Conservation (phyloP, 129 eudicot genomes). For the Scalesia atractyloides region DNA sequence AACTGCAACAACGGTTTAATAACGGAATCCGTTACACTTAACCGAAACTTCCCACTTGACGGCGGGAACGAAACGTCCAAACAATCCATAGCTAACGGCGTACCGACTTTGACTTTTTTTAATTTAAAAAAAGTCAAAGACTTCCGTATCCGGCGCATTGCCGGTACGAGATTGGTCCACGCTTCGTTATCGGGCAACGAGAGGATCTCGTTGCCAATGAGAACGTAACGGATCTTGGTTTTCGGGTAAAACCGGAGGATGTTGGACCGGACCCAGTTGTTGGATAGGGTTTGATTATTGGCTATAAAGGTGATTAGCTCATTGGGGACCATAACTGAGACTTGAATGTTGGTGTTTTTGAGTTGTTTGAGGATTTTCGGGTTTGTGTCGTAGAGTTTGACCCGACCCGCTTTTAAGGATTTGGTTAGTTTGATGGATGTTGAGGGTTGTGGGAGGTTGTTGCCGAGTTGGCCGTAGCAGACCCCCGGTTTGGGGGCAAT, state of each 20-base stretch:
- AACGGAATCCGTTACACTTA: constrained; percentile 46
- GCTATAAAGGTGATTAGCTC: constrained; percentile 50
- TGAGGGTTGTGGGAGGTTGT: constrained; percentile 63
- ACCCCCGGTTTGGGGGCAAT: constrained; percentile 62
- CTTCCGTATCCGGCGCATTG: constrained; percentile 52
- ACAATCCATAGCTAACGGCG: constrained; percentile 67
- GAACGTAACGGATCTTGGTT: constrained; percentile 66
- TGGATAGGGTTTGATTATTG: constrained; percentile 58
- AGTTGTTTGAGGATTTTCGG: constrained; percentile 63
- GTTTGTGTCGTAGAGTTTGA: constrained; percentile 70
- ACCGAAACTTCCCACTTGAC: constrained; percentile 58
- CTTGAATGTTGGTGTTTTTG: constrained; percentile 53
- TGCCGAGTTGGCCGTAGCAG: constrained; percentile 77
- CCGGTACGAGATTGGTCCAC: constrained; percentile 74
- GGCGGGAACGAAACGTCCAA: constrained; percentile 67
- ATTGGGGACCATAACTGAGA: constrained; percentile 81
- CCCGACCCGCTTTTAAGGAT: constrained; percentile 59
- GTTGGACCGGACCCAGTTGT: constrained; percentile 65
- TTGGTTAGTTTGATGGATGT: constrained; percentile 58
- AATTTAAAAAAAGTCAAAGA: constrained; percentile 41
- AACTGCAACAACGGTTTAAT: constrained; percentile 57
- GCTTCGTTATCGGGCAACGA: constrained; percentile 46
- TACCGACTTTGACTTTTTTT: constrained; percentile 62
- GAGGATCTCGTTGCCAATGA: constrained; percentile 81
- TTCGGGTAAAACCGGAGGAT: constrained; percentile 63